phyloP scores from a whole-genome alignment of 305 asterid genomes.

The Fraxinus sp. region DNA sequence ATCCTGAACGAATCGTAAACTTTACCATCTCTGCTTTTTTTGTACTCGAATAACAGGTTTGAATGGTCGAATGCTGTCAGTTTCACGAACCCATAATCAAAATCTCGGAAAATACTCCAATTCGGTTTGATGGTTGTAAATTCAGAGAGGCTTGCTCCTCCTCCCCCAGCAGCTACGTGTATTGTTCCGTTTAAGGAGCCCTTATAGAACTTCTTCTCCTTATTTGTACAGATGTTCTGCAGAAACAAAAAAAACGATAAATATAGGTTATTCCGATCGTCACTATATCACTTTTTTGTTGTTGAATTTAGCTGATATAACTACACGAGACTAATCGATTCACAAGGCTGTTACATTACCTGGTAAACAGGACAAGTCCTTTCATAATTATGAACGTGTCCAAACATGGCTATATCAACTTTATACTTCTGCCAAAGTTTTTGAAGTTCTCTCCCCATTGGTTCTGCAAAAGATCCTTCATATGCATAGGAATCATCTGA shows the following conservation, averaged over 20 bases:
- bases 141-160: slow-evolving; percentile 71
- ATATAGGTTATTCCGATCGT: not conserved
- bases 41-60: slow-evolving; percentile 80
- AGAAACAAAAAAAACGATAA: not conserved
- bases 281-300: not conserved
- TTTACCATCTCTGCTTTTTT: slow-evolving; percentile 79
- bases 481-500: slow-evolving; percentile 57
- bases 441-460: slow-evolving; percentile 96
- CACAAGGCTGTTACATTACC: slow-evolving; percentile 30
- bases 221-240: slow-evolving; percentile 73
- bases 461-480: slow-evolving; percentile 82
- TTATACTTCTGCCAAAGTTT: slow-evolving; percentile 96
- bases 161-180: slow-evolving; percentile 95
- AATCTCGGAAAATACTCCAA: slow-evolving; percentile 80
- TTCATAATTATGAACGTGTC: slow-evolving; percentile 81
- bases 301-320: not conserved
- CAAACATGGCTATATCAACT: slow-evolving; percentile 84
- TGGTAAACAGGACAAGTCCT: slow-evolving; percentile 86
- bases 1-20: slow-evolving; percentile 85
- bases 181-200: slow-evolving; percentile 85
- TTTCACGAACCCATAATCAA: slow-evolving; percentile 76
- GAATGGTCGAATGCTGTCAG: slow-evolving; percentile 84
- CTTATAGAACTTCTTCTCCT: slow-evolving; percentile 55
- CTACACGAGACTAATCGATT: not conserved
- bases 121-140: slow-evolving; percentile 57